Evolutionary conservation across 345 rosid genomes (phyloP), one percentile per base, ranked within the genome.

Genomic region (Draba incana): DNA sequence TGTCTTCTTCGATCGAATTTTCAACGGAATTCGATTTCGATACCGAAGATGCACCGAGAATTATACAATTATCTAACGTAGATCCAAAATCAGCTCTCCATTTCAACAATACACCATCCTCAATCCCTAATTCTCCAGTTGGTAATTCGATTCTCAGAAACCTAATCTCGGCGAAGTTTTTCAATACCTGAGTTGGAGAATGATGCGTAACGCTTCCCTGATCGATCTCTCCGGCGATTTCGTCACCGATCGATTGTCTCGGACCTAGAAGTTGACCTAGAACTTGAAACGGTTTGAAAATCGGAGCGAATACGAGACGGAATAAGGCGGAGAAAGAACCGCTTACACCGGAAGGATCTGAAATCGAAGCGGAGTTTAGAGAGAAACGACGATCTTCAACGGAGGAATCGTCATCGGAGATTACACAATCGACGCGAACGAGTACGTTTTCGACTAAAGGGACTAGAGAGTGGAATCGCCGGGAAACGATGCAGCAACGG

Each of bases 11-110:
- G 2, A 31, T 33, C 37, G 31, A 28, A 28, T 28, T 28, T 6
- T 33, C 37, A 1, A 6, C 8, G 8, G 37, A 33, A 33, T 6
- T 33, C 37, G 37, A 33, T 6, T 6, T 33, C 8, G 70, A 25
- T 1, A 86, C 88, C 0, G 97, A 88, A 39, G 92, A 80, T 44
- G 97, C 99, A 6, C 96, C 97, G 5, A 94, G 92, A 24, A 91
- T 94, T 14, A 91, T 89, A 35, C 99, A 94, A 25, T 82, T 83
- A 33, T 94, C 97, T 23, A 94, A 88, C 9, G 99, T 90, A 15
- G 98, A 93, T 38, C 97, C 98, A 24, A 90, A 93, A 84, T 87
- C 94, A 8, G 98, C 98, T 67, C 90, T 80, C 99, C 99, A 91
- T 75, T 87, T 88, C 63, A 91, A 67, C 15, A 94, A 57, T 5